Percentiles rank a stretch among this genome's conserved stretches.
These are phyloP conservation scores for Apiospora kogelbergensis DNA, from an alignment of 2,329 filamentous ascomycete species.

Conservation along the genomic window DNA sequence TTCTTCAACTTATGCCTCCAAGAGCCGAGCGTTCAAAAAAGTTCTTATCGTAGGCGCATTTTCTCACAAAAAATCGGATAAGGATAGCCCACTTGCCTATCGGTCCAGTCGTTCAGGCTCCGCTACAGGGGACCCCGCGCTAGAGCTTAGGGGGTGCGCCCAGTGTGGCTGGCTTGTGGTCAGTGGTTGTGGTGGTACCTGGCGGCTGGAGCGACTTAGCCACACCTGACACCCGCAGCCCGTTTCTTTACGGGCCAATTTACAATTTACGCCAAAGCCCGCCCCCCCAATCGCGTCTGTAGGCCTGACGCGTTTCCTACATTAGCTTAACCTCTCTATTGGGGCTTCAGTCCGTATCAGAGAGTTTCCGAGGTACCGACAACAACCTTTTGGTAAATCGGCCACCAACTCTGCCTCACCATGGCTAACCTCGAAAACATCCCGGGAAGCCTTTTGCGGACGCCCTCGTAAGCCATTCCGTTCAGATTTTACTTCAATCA, in stretches of 20 bases:
- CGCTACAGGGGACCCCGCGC: background rate
- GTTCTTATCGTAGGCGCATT: slow-evolving; percentile 10
- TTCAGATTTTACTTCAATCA: background rate
- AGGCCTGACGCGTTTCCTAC: slow-evolving; percentile 17
- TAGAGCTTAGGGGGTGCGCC: background rate
- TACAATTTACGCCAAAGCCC: slow-evolving; percentile 35
- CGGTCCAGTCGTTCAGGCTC: background rate
- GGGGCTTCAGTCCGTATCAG: background rate
- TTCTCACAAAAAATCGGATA: background rate
- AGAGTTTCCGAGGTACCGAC: background rate
- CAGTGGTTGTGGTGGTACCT: too few species aligned
- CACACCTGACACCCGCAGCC: too few species aligned
- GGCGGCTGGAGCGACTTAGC: too few species aligned
- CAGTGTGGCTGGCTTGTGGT: background rate
- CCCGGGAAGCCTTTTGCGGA: slow-evolving; percentile 43
- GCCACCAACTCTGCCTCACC: slow-evolving; percentile 14
- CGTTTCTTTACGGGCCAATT: slow-evolving; percentile 22
- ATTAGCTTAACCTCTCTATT: slow-evolving; percentile 1
- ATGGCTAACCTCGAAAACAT: slow-evolving; percentile 48
- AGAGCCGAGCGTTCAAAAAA: slow-evolving; percentile 7
- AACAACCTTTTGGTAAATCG: slow-evolving; percentile 1
- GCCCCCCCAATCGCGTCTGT: slow-evolving; percentile 14
- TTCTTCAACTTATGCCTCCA: background rate
- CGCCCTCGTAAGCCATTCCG: slow-evolving; percentile 45
- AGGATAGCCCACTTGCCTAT: background rate